Base-by-base conservation (phyloP, 2,329 filamentous ascomycete species). In the Bisporella sp. region DNA sequence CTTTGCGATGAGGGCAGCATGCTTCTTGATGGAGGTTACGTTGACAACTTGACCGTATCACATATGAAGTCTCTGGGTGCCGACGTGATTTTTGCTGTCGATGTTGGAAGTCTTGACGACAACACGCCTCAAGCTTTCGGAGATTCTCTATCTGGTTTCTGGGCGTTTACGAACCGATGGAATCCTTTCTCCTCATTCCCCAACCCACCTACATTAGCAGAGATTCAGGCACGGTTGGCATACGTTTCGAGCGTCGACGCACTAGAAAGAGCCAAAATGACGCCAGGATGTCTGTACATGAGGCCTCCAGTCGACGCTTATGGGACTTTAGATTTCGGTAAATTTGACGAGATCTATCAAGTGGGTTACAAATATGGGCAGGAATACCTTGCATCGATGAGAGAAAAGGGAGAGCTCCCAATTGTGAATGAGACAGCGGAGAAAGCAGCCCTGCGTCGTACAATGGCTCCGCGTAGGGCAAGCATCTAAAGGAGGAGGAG, bases 1-100 rank as follows among this genome's bases (percentile, higher is more conserved):
- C 79, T 99, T 21, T 99, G 93, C 63, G 93, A 99, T 64, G 92
- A 99, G 63, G 93, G 95, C 29, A 92, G 85, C 71, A 95, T 99
- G 90, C 76, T 99, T 2, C 78, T 99, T 0, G 93, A 99, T 61
- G 93, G 93, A 41, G 93, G 93, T 12, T 99, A 99, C 67, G 85
- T 97, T 47, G 93, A 99, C 74, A 99, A 99, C 61, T 73, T 99
- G 51, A 97, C 93, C 0, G 95, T 99, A 13, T 86, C 89, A 11
- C 91, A 97, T 68, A 99, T 99, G 93, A 96, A 95, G 68, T 85
- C 84, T 3, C 77, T 99, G 0, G 93, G 93, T 0, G 90, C 90
- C 8, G 89, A 96, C 63, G 83, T 93, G 42, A 95, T 99, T 56
- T 96, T 99, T 66, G 93, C 93, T 1, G 80, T 99, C 31, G 93